Conservation (phyloP, 192 early-diverging fungal genomes). For the Backusella circina region DNA sequence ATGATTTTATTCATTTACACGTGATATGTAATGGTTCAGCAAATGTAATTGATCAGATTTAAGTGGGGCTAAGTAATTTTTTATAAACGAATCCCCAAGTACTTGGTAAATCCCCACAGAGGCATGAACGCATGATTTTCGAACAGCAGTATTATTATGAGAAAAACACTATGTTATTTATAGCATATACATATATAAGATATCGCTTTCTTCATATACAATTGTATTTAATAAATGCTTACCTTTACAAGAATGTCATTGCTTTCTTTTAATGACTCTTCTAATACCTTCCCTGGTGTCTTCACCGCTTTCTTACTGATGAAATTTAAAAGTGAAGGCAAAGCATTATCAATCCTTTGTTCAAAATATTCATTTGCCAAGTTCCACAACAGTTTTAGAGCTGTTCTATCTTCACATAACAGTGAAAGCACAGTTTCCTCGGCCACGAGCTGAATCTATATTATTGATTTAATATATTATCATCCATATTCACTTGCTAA, state of each 20-base stretch:
- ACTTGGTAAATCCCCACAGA: conserved; percentile 3
- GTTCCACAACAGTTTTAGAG: background rate
- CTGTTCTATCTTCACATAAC: background rate
- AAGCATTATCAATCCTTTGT: background rate
- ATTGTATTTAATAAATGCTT: background rate
- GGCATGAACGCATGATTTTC: background rate
- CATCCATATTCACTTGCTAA: background rate
- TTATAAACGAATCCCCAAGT: background rate
- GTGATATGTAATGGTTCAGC: background rate
- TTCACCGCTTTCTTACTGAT: background rate
- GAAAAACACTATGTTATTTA: background rate
- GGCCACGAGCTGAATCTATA: background rate
- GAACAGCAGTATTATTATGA: background rate
- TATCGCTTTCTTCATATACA: background rate
- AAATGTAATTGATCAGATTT: conserved; percentile 3
- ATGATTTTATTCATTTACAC: background rate
- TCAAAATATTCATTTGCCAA: background rate
- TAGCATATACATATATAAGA: background rate
- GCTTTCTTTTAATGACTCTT: background rate
- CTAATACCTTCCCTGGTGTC: background rate
- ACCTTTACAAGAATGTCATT: background rate
- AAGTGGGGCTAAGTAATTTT: background rate
- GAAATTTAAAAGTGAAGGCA: background rate
- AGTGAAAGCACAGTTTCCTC: background rate
- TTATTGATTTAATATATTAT: background rate